A percentile compares a stretch with the other conserved stretches of the same genome.
Conservation (phyloP, 495 filamentous ascomycete genomes). For the Hypomontagnella monticulosa region DNA sequence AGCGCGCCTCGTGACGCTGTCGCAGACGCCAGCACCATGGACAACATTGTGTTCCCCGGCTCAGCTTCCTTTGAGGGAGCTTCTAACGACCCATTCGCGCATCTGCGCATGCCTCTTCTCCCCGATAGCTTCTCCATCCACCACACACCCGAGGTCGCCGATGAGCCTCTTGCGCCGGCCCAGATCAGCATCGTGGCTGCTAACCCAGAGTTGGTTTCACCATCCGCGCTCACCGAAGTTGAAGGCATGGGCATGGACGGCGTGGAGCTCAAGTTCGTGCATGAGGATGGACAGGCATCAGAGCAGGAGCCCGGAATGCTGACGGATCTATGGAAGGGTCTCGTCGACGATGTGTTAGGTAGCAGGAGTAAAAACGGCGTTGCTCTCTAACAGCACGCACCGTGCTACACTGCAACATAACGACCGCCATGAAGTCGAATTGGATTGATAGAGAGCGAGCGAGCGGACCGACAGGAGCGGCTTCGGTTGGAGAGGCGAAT, state of each 20-base stretch:
- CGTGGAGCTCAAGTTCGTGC: slow-evolving; percentile 58
- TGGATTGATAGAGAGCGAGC: background rate
- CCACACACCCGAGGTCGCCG: slow-evolving; percentile 44
- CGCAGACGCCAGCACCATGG: slow-evolving; percentile 45
- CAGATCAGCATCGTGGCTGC: slow-evolving; percentile 57
- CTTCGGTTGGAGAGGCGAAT: background rate
- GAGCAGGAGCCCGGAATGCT: slow-evolving; percentile 52
- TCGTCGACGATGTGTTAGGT: slow-evolving; percentile 57
- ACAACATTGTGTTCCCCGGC: slow-evolving; percentile 54
- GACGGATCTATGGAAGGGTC: slow-evolving; percentile 55
- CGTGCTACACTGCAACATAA: background rate
- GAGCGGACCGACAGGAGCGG: background rate
- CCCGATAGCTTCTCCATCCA: slow-evolving; percentile 52
- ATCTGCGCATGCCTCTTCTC: slow-evolving; percentile 57
- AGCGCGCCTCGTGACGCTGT: slow-evolving; percentile 46
- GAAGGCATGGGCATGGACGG: slow-evolving; percentile 59
- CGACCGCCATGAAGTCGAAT: slow-evolving; percentile 6
- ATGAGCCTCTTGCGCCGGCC: slow-evolving; percentile 46
- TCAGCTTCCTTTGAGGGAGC: slow-evolving; percentile 29
- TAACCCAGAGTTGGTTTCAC: slow-evolving; percentile 53
- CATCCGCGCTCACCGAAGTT: slow-evolving; percentile 54
- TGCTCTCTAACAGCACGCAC: slow-evolving; percentile 38
- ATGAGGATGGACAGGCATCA: slow-evolving; percentile 34
- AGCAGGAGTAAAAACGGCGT: slow-evolving; percentile 33
- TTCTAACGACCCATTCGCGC: slow-evolving; percentile 47